Evolutionary conservation across 23 red algal species (phyloP), one percentile per base, ranked within the genome.

Genomic region (Gracilaria domingensis): DNA sequence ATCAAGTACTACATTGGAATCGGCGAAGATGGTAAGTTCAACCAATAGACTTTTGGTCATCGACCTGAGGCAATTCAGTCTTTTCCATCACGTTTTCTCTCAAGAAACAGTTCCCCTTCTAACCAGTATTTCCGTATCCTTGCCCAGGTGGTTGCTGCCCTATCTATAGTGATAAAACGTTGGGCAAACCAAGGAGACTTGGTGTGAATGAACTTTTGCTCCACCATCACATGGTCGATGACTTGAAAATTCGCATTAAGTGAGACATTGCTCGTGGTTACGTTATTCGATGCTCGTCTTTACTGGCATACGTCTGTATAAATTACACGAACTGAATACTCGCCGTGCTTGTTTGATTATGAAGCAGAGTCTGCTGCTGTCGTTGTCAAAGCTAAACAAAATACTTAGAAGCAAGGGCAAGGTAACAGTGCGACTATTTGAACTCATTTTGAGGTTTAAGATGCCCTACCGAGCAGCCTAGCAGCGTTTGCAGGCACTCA

Each of bases 171-270:
- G 56, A 84, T 39, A 92, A 92, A 8, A 37, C 47, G 9, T 24
- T 84, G 33, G 89, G 89, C 54, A 47, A 74, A 1, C 37, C 67
- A 57, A 72, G 89, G 48, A 67, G 80, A 73, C 79, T 92, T 29
- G 89, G 89, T 7, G 54, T 92, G 33, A 92, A 92, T 39, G 89
- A 92, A 44, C 67, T 92, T 30, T 69, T 92, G n/a, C 80, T 92
- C 14, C 89, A 92, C 50, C 89, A 92, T 74, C 89, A 92, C 36
- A 83, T 84, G 89, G 89, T 92, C 40, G 79, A 84, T 13, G 89
- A 92, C 48, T 66, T 92, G 35, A 62, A 92, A 35, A 76, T 92
- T 23, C 72, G 72, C 23, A 25, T 77, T 5, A 77, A 77, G 39
- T 77, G 50, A 50, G 42, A 30, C 42, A 62, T 62, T 62, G 9